Percentiles rank a stretch among this genome's conserved stretches.
phyloP scores from a whole-genome alignment of 2,329 filamentous ascomycete species.

The Pleomassaria siparia region DNA sequence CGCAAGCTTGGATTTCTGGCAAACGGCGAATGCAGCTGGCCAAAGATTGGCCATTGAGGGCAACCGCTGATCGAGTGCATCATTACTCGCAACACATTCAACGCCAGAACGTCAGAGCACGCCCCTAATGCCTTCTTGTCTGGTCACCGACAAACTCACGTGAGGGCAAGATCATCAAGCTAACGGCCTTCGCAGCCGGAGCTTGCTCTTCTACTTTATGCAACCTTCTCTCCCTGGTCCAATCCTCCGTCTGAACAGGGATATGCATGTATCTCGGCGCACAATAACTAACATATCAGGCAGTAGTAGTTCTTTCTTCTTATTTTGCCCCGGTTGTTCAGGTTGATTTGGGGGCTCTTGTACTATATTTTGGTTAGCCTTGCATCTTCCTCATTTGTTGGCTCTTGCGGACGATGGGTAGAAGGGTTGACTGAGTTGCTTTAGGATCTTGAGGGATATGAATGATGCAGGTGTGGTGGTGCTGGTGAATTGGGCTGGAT shows the following conservation, averaged over 20 bases:
- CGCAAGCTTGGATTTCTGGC: slow-evolving; percentile 94
- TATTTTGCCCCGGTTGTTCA: slow-evolving; percentile 1
- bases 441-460: too few relatives aligned
- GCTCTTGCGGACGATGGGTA: background rate
- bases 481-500: background rate
- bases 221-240: background rate
- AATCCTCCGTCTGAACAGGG: background rate
- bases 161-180: background rate
- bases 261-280: background rate
- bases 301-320: background rate
- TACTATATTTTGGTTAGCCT: slow-evolving; percentile 4
- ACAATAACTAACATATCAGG: background rate
- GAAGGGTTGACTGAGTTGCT: background rate
- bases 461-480: too few relatives aligned
- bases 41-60: slow-evolving; percentile 29
- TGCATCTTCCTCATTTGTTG: slow-evolving; percentile 1
- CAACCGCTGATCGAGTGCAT: slow-evolving; percentile 13
- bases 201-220: background rate
- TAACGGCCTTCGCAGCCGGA: background rate
- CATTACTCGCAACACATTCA: background rate
- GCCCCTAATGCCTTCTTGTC: background rate
- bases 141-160: background rate
- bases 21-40: slow-evolving; percentile 26
- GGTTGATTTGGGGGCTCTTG: slow-evolving; percentile 1
- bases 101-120: background rate